Percentiles rank a stretch among this genome's conserved stretches.
Conservation (phyloP, 805 yeast genomes). For the Dipodascus geniculatus region DNA sequence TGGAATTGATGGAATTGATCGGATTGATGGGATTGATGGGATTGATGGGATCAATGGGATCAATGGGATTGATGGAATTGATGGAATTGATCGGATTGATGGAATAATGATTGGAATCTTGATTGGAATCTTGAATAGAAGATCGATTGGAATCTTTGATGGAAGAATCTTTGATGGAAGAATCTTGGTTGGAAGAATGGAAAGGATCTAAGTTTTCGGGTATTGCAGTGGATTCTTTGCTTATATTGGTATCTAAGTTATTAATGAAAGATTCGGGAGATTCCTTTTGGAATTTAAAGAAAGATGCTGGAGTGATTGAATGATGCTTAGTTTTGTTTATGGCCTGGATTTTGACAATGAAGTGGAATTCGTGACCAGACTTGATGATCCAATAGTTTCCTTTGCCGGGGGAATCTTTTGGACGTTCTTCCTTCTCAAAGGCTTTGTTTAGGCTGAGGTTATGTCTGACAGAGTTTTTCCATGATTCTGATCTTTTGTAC, state of each 20-base stretch:
- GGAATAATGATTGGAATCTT: too few relatives aligned
- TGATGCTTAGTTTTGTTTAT: not conserved
- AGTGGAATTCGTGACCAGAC: constrained; percentile 67
- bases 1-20: not conserved
- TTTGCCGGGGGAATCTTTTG: constrained; percentile 43
- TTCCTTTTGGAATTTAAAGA: too few relatives aligned
- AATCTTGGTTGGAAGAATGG: too few relatives aligned
- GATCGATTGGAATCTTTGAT: too few relatives aligned
- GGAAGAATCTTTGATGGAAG: too few relatives aligned
- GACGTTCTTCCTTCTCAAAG: constrained; percentile 78
- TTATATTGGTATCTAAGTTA: too few relatives aligned
- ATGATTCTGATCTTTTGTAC: constrained; percentile 81
- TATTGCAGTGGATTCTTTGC: too few relatives aligned
- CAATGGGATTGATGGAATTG: too few relatives aligned
- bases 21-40: not conserved
- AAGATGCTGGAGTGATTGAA: not conserved
- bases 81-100: too few relatives aligned
- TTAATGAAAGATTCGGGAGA: too few relatives aligned
- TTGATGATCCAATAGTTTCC: constrained; percentile 92
- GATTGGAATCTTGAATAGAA: too few relatives aligned
- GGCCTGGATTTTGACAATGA: constrained; percentile 33
- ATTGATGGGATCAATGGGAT: not conserved
- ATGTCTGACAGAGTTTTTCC: constrained; percentile 97
- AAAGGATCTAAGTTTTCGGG: too few relatives aligned
- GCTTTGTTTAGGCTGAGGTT: constrained; percentile 89